A percentile compares a stretch with the other conserved stretches of the same genome.
Evolutionary conservation across 192 early-diverging fungal species (phyloP).

Genomic region (Entomortierella parvispora): DNA sequence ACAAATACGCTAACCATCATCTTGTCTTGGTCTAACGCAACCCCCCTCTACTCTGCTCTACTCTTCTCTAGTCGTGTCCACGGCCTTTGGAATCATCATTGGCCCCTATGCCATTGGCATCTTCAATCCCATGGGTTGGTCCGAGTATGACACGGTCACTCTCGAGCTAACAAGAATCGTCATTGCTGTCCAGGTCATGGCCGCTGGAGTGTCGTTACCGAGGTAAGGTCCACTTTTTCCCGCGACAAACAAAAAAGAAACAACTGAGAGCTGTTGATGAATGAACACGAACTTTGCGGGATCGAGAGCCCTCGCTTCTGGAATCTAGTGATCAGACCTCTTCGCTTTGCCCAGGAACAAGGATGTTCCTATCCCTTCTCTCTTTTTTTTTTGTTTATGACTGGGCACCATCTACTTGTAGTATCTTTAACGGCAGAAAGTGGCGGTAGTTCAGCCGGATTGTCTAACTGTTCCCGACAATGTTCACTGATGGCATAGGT

Average conservation of each 20-base stretch:
- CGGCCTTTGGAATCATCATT: slow-evolving; percentile 84
- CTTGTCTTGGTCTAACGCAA: too few species aligned
- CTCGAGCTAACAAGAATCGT: slow-evolving; percentile 80
- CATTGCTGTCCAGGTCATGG: slow-evolving; percentile 91
- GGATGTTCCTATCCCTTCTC: too few species aligned
- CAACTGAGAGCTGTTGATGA: too few species aligned
- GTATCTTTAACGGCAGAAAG: too few species aligned
- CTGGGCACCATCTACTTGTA: too few species aligned
- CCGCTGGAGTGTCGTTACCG: slow-evolving; percentile 84
- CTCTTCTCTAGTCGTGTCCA: slow-evolving; percentile 73
- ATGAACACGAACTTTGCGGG: too few species aligned
- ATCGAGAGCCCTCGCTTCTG: too few species aligned
- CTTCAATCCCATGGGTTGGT: slow-evolving; percentile 73
- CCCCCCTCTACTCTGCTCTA: too few species aligned
- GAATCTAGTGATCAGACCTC: too few species aligned
- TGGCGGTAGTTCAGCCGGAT: too few species aligned
- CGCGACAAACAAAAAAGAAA: background rate
- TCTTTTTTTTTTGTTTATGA: background rate
- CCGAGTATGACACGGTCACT: slow-evolving; percentile 63
- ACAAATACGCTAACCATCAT: background rate
- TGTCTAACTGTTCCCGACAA: background rate
- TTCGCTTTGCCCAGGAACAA: too few species aligned
- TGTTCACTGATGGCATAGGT: slow-evolving; percentile 28
- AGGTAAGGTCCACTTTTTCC: slow-evolving; percentile 64
- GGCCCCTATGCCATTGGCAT: slow-evolving; percentile 79